Evolutionary conservation across 1,284 basidiomycete species (phyloP), one percentile per base, ranked within the genome.

Genomic region (Sparassis latifolia): DNA sequence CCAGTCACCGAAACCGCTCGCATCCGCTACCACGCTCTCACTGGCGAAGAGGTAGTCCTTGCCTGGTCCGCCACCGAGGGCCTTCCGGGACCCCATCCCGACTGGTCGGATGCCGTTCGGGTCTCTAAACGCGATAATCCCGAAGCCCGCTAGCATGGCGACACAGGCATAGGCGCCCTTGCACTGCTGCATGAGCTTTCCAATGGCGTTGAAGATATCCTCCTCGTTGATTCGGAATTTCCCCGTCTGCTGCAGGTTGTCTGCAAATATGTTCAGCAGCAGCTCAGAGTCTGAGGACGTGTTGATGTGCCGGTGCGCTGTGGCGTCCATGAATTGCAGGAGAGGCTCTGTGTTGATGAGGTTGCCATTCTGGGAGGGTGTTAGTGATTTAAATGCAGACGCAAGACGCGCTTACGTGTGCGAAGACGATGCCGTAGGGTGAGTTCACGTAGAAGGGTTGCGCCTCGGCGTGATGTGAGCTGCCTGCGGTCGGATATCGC

Each of bases 391-490:
- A 46, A 37, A 33, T 10, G 48, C 49, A 28, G 41, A 43, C 7
- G 9, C 12, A 6, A 6, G 40, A 27, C 33, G 50, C 42, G 74
- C 89, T 59, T 65, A 94, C 94, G 77, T 99, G 97, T 33, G 92
- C 96, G 67, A 99, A 91, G 53, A 95, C 92, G 65, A 99, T 97
- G 51, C 97, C 97, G 66, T 97, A 97, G 6, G 97, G 97, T 27
- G 93, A 96, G 75, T 99, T 99, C 62, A 99, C 97, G 69, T 99
- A 99, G 79, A 99, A 99, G 2, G 97, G 97, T 67, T 99, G 97
- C 3, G 97, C 95, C 69, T 99, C 97, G n/a, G 95, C 88, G 61
- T 97, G 89, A 52, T 94, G 91, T 50, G 94, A 97, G 64, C 92
- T 94, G 49, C 97, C 97, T 48, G 97, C 97, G 55, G 97, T 99